phyloP scores from a whole-genome alignment of 352 stramenopile genomes.

The Pythium graminicola region DNA sequence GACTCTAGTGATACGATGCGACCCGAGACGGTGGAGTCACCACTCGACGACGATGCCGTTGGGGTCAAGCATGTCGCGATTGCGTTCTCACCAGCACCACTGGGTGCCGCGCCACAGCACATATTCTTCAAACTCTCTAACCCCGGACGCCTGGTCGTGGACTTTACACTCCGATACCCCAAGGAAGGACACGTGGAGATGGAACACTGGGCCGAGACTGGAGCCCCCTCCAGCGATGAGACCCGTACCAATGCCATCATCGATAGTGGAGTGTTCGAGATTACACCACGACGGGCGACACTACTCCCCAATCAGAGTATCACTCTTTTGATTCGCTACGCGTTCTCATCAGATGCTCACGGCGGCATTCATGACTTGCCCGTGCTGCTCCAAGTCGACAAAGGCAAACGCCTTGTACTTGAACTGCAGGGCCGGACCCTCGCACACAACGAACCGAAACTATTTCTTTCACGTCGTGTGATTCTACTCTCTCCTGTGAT shows the following conservation, averaged over 20 bases:
- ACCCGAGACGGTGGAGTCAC: not conserved
- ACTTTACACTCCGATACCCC: slow-evolving; percentile 81
- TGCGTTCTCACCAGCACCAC: slow-evolving; percentile 69
- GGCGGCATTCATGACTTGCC: slow-evolving; percentile 80
- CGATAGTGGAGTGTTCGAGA: slow-evolving; percentile 66
- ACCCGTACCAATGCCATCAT: slow-evolving; percentile 73
- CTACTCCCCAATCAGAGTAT: slow-evolving; percentile 57
- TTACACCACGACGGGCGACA: slow-evolving; percentile 46
- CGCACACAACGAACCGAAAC: slow-evolving; percentile 41
- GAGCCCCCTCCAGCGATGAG: slow-evolving; percentile 75
- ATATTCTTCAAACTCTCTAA: slow-evolving; percentile 85
- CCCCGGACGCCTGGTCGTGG: slow-evolving; percentile 71
- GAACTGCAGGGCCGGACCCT: slow-evolving; percentile 83
- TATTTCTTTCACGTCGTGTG: slow-evolving; percentile 54
- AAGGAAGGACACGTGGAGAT: slow-evolving; percentile 91
- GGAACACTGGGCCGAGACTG: slow-evolving; percentile 89
- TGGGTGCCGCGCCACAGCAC: slow-evolving; percentile 42
- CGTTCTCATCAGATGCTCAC: slow-evolving; percentile 66
- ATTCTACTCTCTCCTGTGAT: slow-evolving; percentile 66
- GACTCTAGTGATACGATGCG: not conserved
- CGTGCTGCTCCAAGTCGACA: slow-evolving; percentile 80
- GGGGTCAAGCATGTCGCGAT: slow-evolving; percentile 47
- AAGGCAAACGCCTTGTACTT: slow-evolving; percentile 87
- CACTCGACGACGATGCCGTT: slow-evolving; percentile 11
- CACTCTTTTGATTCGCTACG: slow-evolving; percentile 57